Evolutionary conservation across 1,284 basidiomycete genomes (phyloP).

Genomic region (Sporisorium exsertum): DNA sequence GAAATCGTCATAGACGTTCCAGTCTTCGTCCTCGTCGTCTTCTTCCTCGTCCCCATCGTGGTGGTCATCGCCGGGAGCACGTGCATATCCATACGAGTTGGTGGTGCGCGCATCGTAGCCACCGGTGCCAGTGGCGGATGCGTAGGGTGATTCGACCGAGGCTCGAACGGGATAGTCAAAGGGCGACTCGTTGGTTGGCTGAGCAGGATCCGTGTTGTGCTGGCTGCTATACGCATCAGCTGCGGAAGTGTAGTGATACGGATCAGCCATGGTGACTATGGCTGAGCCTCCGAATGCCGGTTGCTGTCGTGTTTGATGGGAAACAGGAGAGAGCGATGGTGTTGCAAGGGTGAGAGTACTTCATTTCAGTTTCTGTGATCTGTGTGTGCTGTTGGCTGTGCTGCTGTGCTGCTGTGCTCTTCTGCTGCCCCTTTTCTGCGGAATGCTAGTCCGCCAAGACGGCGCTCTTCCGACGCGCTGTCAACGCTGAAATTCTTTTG

Average conservation of each 20-base stretch:
- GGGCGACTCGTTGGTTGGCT: background rate
- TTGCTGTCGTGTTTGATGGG: no score
- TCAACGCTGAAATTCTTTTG: background rate
- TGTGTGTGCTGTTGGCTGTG: slow-evolving; percentile 2
- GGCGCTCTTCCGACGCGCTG: slow-evolving; percentile 30
- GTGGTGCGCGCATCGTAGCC: slow-evolving; percentile 24
- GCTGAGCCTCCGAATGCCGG: no score
- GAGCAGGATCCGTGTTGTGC: background rate
- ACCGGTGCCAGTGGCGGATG: slow-evolving; percentile 12
- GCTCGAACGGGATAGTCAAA: slow-evolving; percentile 38
- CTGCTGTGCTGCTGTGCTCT: background rate
- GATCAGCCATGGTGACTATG: slow-evolving; percentile 20
- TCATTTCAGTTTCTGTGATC: background rate
- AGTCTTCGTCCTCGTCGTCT: slow-evolving; percentile 54
- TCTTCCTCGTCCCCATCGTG: slow-evolving; percentile 36
- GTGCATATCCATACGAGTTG: slow-evolving; percentile 43
- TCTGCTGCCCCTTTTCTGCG: background rate
- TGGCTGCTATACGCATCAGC: slow-evolving; percentile 40
- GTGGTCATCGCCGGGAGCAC: slow-evolving; percentile 22
- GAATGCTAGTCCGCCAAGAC: background rate
- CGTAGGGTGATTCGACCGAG: slow-evolving; percentile 23
- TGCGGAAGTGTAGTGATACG: slow-evolving; percentile 39
- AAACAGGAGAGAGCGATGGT: background rate
- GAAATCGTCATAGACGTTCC: slow-evolving; percentile 67
- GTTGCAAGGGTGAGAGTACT: background rate